Evolutionary conservation across 768 basidiomycete genomes (phyloP), one percentile per base, ranked within the genome.

Genomic region (Podaxis sp.): DNA sequence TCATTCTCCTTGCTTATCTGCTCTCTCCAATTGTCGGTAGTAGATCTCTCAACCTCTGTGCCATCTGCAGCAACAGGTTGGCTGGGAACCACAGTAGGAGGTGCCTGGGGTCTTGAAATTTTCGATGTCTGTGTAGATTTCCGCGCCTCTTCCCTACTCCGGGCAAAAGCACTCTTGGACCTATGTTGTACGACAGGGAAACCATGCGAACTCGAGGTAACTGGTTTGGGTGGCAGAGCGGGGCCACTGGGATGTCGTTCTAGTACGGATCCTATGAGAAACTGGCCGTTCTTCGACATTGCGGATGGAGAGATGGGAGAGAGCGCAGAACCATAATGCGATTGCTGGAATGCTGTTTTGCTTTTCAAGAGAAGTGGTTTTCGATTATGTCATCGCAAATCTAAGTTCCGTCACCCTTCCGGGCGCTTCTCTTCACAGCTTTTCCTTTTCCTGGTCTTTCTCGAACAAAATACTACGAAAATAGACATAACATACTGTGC

Each of bases 1-100:
- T 82, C 79, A 66, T 96, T 95, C 69, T 93, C 90, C 59, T 79
- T 78, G 67, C 84, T 86, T 58, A 87, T 83, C 67, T 84, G 84
- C 9, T 73, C 74, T 60, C 84, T 77, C 82, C 88, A 87, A 53
- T 77, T 76, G 64, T 77, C 72, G 1, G 71, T 39, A 17, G 69
- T 69, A 12, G 52, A 13, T 28, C 48, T 13, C 12, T 26, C 39
- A 9, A 42, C 12, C 15, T 24, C 28, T 15, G 53, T 3, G 15
- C 44, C 33, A 33, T 38, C 44, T 22, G 6, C 40, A 33, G 57
- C 13, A 39, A 36, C 22, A 15, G n/a, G 8, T 24, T 42, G 48
- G 52, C 13, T 57, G 24, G 69, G 57, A 24, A 68, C 64, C 38
- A 66, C 42, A 12, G 72, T 53, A 42, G 67, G 63, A 0, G 83